Conservation (phyloP, 2,329 filamentous ascomycete species). For the Fusarium sp. region DNA sequence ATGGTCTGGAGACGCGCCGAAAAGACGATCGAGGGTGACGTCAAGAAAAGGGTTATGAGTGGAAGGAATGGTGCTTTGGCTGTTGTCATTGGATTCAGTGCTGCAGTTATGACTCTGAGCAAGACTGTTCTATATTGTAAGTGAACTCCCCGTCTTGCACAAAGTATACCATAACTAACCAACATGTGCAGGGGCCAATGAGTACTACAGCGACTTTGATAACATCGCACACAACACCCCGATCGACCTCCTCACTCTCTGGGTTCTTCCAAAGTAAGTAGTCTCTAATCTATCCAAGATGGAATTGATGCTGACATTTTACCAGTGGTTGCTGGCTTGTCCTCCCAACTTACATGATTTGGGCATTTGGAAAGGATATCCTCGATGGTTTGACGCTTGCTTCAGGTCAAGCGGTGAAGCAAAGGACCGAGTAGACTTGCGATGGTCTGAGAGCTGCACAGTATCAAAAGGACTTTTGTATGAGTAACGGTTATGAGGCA, state of each 20-base stretch:
- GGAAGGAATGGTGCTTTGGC: conserved; percentile 61
- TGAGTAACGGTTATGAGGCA: conserved; percentile 16
- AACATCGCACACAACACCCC: conserved; percentile 69
- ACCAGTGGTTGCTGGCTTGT: conserved; percentile 67
- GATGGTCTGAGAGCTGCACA: no score
- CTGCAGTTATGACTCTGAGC: conserved; percentile 70
- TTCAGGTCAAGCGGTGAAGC: conserved; percentile 48
- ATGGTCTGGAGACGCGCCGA: conserved; percentile 50
- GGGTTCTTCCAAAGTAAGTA: conserved; percentile 70
- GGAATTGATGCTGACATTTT: neutral
- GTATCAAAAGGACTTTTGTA: neutral
- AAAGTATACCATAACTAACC: neutral
- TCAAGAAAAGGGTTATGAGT: conserved; percentile 52
- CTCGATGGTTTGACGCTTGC: conserved; percentile 59
- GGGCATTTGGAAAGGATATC: conserved; percentile 62
- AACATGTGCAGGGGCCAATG: conserved; percentile 61
- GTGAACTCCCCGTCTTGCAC: conserved; percentile 42
- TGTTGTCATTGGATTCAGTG: conserved; percentile 63
- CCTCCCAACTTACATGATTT: conserved; percentile 65
- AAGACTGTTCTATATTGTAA: conserved; percentile 72
- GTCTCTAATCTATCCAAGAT: accelerated
- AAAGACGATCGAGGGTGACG: conserved; percentile 29
- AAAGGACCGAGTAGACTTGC: neutral
- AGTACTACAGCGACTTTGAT: conserved; percentile 67
- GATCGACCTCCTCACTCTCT: conserved; percentile 61